These are phyloP conservation scores for Aspergillus mulundensis DNA, from an alignment of 495 filamentous ascomycete species.

Conservation along the genomic window DNA sequence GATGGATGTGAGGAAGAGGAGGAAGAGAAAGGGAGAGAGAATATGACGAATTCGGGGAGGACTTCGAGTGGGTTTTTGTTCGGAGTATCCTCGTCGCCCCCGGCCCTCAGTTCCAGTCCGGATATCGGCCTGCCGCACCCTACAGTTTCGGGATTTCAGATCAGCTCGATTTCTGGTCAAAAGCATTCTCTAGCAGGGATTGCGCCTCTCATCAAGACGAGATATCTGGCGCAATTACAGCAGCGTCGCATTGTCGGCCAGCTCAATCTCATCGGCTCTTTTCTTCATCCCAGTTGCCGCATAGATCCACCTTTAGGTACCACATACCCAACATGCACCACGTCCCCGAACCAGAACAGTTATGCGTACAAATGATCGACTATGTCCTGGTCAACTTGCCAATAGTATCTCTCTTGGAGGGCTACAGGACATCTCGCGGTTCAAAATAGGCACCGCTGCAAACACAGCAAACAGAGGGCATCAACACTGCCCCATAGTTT, in stretches of 20 bases:
- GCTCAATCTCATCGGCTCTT: neutral
- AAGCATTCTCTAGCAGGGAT: neutral
- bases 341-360: neutral
- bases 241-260: neutral
- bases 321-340: neutral
- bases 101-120: neutral
- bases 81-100: neutral
- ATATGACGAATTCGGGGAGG: neutral
- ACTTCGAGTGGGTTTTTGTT: conserved; percentile 5
- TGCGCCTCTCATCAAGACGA: neutral
- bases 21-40: neutral
- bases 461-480: conserved; percentile 17
- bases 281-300: neutral
- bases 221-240: neutral
- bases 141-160: neutral
- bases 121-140: neutral
- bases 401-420: neutral
- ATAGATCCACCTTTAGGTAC: neutral
- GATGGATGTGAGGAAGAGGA: conserved; percentile 3
- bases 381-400: neutral
- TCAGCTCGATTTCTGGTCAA: neutral
- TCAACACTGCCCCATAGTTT: neutral
- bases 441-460: conserved; percentile 5
- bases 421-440: neutral
- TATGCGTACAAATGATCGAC: neutral